Evolutionary conservation across 805 yeast species (phyloP), one percentile per base, ranked within the genome.

Genomic region (Suhomyces tanzawaensis): DNA sequence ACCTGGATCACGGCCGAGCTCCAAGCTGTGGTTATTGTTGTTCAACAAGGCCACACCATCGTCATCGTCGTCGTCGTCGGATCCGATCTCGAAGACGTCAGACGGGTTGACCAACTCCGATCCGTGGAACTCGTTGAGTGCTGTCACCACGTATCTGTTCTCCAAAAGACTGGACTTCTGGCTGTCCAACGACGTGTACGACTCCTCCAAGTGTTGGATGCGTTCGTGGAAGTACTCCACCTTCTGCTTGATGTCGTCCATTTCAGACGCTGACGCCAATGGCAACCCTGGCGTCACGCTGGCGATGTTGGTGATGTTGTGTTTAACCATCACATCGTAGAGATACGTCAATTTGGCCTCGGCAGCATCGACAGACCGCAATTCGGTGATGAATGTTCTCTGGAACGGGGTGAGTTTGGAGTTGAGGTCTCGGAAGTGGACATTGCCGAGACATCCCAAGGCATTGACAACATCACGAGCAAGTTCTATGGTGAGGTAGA

Each of bases 401-500:
- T 72, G 77, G 51, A 72, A 72, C 8, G 71, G 60, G 13, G 73
- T 68, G 35, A 70, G 49, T 38, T 58, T 61, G 17, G 69, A 59
- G 47, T 72, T 72, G 67, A 87, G 71, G 50, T 69, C 74, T 27
- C 74, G 52, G 46, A 69, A 69, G 47, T 69, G 74, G 9, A 69
- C 74, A 19, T 56, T 53, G 18, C 71, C 72, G 14, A 59, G 42
- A n/a, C 52, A 45, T 6, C 74, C 74, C 19, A 70, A 46, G 1
- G 58, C 57, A 32, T 52, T 54, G 14, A 67, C 72, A 40, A 67
- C 60, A 34, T 69, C 74, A 33, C 74, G 42, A 6, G 73, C 72
- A 48, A 69, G 50, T 45, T 72, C 77, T 13, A 62, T 61, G 16
- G 76, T 69, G 19, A 72, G 71, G 44, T 69, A 72, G 54, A 72